Base-by-base conservation (phyloP, 176 grass and related monocot species). In the Typha latifolia region DNA sequence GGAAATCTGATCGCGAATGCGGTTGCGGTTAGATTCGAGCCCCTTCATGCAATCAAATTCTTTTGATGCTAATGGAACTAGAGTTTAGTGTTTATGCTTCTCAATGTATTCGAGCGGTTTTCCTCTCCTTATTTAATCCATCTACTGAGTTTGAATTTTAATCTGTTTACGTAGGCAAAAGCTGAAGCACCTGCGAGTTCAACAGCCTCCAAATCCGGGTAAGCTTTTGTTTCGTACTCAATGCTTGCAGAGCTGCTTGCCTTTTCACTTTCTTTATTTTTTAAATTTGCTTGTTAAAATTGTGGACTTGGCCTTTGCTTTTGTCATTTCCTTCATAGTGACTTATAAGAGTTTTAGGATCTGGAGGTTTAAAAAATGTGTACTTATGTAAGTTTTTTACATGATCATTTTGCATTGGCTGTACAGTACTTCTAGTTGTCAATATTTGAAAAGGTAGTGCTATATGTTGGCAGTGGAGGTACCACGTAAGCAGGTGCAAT, bases 1-100 rank as follows among this genome's bases (percentile, higher is more conserved):
- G 47, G 10, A 13, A 69, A 69, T 14, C 64, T 84, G 26, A 69
- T 84, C 48, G 20, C 74, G 57, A 76, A 74, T 74, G 81, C 69
- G 8, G 81, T 84, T 64, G 81, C 75, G 62, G 81, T 84, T 69
- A 68, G 62, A 59, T 59, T 21, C 7, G 53, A 59, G 16, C 53
- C 16, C 53, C 18, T 19, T 59, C 20, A 11, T 22, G 53, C 16
- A 21, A 16, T 59, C 20, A 21, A 22, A 22, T 59, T 21, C 53
- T 59, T 16, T 18, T 8, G 2, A 53, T 15, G 14, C 51, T 53
- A 53, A 13, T 53, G 51, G 51, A 15, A 15, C n/a, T 15, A 5
- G 51, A 59, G 20, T 18, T 55, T 55, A 55, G 51, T n/a, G 51
- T n/a, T 18, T 18, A 55, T 4, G 10, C 18, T 55, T 5, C 14